These are phyloP conservation scores for Blakeslea trispora DNA, from an alignment of 371 early-diverging fungal species.

Conservation along the genomic window DNA sequence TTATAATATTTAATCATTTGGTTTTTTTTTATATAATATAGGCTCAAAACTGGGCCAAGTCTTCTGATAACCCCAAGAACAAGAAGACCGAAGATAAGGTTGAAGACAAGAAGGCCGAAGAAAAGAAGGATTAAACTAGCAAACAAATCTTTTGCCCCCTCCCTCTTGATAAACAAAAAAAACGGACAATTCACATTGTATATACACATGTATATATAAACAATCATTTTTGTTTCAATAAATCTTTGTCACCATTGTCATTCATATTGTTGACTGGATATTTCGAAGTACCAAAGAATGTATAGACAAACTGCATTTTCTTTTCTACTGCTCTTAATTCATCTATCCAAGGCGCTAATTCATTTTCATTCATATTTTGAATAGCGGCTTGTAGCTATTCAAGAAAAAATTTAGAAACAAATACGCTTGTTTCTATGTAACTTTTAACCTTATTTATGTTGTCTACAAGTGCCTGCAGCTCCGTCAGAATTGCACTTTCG, in stretches of 20 bases:
- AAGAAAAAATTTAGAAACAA: background rate
- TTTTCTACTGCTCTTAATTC: conserved; percentile 49
- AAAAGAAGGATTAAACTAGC: background rate
- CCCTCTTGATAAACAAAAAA: no score
- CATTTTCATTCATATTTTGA: conserved; percentile 37
- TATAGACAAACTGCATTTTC: conserved; percentile 48
- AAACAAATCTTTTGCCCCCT: background rate
- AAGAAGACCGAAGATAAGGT: conserved; percentile 28
- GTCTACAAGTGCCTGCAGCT: conserved; percentile 35
- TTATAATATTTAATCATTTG: conserved; percentile 1
- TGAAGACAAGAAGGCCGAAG: conserved; percentile 5
- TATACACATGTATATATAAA: background rate
- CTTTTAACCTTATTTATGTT: conserved; percentile 31
- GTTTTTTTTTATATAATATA: conserved; percentile 22
- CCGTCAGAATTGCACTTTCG: conserved; percentile 45
- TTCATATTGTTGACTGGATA: conserved; percentile 25
- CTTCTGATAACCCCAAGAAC: conserved; percentile 53
- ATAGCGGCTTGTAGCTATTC: conserved; percentile 27
- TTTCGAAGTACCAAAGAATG: conserved; percentile 51
- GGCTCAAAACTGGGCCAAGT: conserved; percentile 44
- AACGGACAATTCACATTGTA: background rate
- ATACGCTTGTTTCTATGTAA: background rate
- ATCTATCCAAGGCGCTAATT: conserved; percentile 40
- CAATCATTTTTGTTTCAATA: no score
- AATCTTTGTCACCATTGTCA: conserved; percentile 8